Base-by-base conservation (phyloP, 352 stramenopile species). In the Aphanomyces astaci region DNA sequence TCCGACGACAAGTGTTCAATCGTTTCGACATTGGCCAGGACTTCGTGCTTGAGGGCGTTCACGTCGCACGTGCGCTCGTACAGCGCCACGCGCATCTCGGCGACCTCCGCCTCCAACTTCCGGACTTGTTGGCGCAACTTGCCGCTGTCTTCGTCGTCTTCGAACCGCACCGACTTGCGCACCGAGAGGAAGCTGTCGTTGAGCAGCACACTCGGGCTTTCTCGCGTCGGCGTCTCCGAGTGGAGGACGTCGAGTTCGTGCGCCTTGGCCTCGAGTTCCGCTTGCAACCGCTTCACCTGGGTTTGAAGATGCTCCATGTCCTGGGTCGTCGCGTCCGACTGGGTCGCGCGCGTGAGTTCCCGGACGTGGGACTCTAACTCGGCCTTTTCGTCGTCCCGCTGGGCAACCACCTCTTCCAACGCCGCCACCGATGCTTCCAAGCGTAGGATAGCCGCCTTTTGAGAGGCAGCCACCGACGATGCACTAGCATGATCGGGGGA, bases 21-120 rank as follows among this genome's bases (percentile, higher is more conserved):
- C 13, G 62, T 68, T 48, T 68, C 43, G 9, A 45, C 55, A 19
- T 68, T 68, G 46, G 40, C 62, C 17, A 68, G 11, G 19, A 68
- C 17, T 68, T 68, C 62, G 3, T 45, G 28, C n/a, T 31, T 22
- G 13, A 68, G 30, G 13, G 62, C 62, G 22, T 68, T 68, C 2
- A 68, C 43, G 51, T 68, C 62, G n/a, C 43, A 60, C 46, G 46
- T 52, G 22, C 43, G 43, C 28, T 68, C 62, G 48, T 68, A 40
- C 31, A 68, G 27, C n/a, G 49, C 62, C n/a, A 45, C 25, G 39
- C 39, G 49, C 22, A 68, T 51, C 17, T 68, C 62, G 15, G 10
- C 40, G 15, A 68, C 19, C 10, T 68, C 40, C 11, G 49, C 62
- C 11, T 68, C 62, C 13, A 30, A n/a, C 32, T 40, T 43, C 62